Conservation (phyloP, 2,329 filamentous ascomycete species). For the Dothistroma pini region DNA sequence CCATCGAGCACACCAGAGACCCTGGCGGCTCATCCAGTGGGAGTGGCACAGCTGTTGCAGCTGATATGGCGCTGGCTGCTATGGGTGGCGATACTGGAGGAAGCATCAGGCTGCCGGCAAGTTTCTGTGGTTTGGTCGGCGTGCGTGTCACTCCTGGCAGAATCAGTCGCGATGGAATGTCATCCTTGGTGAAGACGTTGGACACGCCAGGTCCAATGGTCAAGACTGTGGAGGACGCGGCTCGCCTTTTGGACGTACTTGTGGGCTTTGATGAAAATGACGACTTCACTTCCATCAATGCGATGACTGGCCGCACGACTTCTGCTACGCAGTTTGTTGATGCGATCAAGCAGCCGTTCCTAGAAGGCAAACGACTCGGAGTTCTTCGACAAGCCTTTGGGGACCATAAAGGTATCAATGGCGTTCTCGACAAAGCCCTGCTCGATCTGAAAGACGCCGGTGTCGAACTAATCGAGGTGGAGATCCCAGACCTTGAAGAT, state of each 20-base stretch:
- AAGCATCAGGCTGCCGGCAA: constrained; percentile 25
- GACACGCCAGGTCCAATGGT: constrained; percentile 29
- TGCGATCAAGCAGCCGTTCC: constrained; percentile 17
- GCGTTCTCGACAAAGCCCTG: constrained; percentile 17
- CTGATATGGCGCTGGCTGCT: constrained; percentile 26
- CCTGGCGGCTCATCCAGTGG: constrained; percentile 31
- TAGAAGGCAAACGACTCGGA: constrained; percentile 23
- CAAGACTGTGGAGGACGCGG: constrained; percentile 25
- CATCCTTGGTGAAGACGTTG: constrained; percentile 21
- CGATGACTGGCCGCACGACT: constrained; percentile 3
- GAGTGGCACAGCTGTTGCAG: constrained; percentile 29
- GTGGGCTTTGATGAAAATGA: constrained; percentile 23
- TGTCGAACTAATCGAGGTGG: constrained; percentile 26
- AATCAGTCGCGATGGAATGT: constrained; percentile 28
- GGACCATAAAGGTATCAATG: constrained; percentile 20
- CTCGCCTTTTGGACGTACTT: constrained; percentile 25
- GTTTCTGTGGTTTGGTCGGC: constrained; percentile 29
- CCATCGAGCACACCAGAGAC: constrained; percentile 24
- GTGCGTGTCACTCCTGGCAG: constrained; percentile 28
- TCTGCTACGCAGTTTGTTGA: constrained; percentile 14
- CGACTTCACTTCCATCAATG: constrained; percentile 24
- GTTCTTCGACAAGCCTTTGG: constrained; percentile 26
- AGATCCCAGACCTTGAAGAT: constrained; percentile 23
- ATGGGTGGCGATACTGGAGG: constrained; percentile 32
- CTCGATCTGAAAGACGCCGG: constrained; percentile 14